Conservation (phyloP, 768 basidiomycete species). For the Rhizopogon roseolus region DNA sequence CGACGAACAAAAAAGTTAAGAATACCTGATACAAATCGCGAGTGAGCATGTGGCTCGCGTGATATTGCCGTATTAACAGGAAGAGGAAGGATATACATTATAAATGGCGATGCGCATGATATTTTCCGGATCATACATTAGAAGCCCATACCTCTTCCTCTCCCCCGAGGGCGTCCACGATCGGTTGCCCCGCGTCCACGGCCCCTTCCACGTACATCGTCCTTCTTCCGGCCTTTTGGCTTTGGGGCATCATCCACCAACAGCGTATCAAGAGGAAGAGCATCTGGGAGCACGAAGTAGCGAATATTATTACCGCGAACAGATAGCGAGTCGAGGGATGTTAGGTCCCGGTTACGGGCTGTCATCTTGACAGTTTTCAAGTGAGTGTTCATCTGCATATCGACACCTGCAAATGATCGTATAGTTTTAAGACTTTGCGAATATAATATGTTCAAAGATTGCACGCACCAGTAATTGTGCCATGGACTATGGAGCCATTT, state of each 20-base stretch:
- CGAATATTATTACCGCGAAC: conserved; percentile 97
- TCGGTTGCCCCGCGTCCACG: conserved; percentile 48
- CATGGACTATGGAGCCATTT: conserved; percentile 92
- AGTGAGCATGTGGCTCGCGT: conserved; percentile 10
- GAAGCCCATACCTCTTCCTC: conserved; percentile 46
- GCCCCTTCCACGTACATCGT: conserved; percentile 62
- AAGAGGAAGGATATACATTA: conserved; percentile 2
- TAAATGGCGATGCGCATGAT: conserved; percentile 2
- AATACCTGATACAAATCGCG: conserved; percentile 15
- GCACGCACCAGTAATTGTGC: conserved; percentile 88
- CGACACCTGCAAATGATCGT: conserved; percentile 63
- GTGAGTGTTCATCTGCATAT: conserved; percentile 99
- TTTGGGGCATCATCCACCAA: conserved; percentile 97
- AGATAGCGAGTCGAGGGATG: conserved; percentile 83
- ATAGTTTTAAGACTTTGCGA: conserved; percentile 2
- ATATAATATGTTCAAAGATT: not conserved
- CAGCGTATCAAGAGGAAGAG: conserved; percentile 91
- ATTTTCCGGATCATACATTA: conserved; percentile 6
- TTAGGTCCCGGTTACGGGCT: conserved; percentile 83
- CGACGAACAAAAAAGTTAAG: conserved; percentile 2
- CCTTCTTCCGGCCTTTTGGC: conserved; percentile 91
- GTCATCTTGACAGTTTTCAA: conserved; percentile 98
- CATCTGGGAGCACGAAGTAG: conserved; percentile 97
- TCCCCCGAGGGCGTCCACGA: conserved; percentile 50
- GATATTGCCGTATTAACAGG: conserved; percentile 21